Base-by-base conservation (phyloP, 2,329 filamentous ascomycete genomes). In the Allantophomopsis lycopodina region DNA sequence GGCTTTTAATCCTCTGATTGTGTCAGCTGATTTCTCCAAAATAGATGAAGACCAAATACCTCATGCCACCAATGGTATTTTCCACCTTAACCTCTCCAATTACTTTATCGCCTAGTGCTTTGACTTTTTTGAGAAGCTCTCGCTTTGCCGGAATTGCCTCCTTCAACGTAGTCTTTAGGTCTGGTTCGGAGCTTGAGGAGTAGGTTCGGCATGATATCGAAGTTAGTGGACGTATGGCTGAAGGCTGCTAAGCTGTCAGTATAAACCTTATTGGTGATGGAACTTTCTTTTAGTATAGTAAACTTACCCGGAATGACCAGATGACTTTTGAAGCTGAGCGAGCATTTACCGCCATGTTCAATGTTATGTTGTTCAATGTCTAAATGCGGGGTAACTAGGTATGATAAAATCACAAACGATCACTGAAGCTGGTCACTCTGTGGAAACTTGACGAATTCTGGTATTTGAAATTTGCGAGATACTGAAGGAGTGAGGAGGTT, bases 31-130 rank as follows among this genome's bases (percentile, higher is more conserved):
- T 36, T 34, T 28, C 23, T 40, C 33, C 28, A 15, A 21, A 32
- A 23, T 33, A 17, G 7, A 11, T 35, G 15, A 40, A 39, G 5
- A 13, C 23, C 20, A 23, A 48, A 14, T 61, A 72, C 66, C 88
- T 83, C 91, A 96, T 96, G 55, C 91, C 91, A 52, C 91, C 91
- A 51, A 96, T 76, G 16, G 85, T 85, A 64, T 91, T 94, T 63
- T 89, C 84, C 35, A 96, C 76, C 69, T 89, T 94, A 62, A 96
- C 79, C 54, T 94, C 84, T 42, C 89, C 89, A 53, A 96, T 79
- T 44, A 79, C 78, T 62, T 88, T 91, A 54, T 79, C 75, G 39
- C 76, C 73, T 59, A 89, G 77, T 42, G 80, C 75, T 68, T 95
- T 96, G 65, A 96, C 84, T 62, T 88, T 83, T 65, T 94, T 91